Conservation (phyloP, 2,329 filamentous ascomycete species). For the Neonectria punicea region DNA sequence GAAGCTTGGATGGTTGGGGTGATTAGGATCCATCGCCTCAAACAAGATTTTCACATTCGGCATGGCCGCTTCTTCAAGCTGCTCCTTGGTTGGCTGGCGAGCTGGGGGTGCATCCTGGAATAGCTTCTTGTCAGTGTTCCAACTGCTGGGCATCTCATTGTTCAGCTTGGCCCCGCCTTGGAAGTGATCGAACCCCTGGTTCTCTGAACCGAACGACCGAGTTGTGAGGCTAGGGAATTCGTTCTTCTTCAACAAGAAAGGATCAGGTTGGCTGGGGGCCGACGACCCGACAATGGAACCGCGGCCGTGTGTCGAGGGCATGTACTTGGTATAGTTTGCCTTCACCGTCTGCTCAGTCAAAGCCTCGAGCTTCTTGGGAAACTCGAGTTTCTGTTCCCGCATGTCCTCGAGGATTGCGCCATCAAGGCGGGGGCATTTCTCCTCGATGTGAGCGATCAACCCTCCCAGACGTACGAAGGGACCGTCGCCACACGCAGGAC, state of each 20-base stretch:
- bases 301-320: constrained; percentile 28
- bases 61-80: constrained; percentile 28
- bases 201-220: constrained; percentile 4
- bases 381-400: constrained; percentile 51
- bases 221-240: constrained; percentile 31
- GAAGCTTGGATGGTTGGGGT: constrained; percentile 61
- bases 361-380: constrained; percentile 45
- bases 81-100: constrained; percentile 30
- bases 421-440: constrained; percentile 51
- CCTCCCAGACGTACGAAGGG: constrained; percentile 50
- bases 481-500: constrained; percentile 56
- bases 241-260: constrained; percentile 22
- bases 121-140: constrained; percentile 27
- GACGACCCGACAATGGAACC: neutral
- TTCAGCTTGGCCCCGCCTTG: constrained; percentile 3
- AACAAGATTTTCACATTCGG: constrained; percentile 25
- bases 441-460: constrained; percentile 60
- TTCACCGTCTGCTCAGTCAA: constrained; percentile 43
- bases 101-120: constrained; percentile 40
- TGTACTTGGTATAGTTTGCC: constrained; percentile 41
- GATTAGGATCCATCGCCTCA: constrained; percentile 43
- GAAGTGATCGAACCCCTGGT: neutral
- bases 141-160: constrained; percentile 16
- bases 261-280: neutral
- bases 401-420: constrained; percentile 45